These are phyloP conservation scores for Byssothecium circinans DNA, from an alignment of 2,329 filamentous ascomycete genomes.

Conservation along the genomic window DNA sequence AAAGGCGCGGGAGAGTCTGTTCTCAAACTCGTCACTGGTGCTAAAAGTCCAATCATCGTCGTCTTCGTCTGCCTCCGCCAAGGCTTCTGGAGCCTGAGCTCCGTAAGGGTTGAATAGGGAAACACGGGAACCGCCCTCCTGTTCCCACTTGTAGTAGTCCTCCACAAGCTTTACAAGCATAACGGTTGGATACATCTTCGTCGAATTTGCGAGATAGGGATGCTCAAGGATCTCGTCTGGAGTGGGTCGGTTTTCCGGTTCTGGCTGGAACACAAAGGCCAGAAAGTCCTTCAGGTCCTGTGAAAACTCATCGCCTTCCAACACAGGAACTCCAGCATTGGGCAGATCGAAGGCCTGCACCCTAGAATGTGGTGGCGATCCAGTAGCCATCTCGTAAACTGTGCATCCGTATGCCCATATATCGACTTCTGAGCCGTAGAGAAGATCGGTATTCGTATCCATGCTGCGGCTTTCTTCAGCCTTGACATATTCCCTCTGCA, in stretches of 20 bases:
- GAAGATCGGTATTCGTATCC: constrained; percentile 53
- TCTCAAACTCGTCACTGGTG: constrained; percentile 63
- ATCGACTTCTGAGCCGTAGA: constrained; percentile 60
- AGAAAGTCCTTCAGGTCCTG: constrained; percentile 69
- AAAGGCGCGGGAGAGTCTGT: constrained; percentile 42
- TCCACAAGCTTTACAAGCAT: constrained; percentile 67
- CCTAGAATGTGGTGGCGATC: constrained; percentile 68
- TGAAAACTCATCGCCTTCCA: constrained; percentile 73
- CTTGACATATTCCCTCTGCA: constrained; percentile 55
- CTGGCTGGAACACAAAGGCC: constrained; percentile 70
- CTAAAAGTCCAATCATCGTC: constrained; percentile 67
- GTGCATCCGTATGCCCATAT: constrained; percentile 87
- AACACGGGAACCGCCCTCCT: constrained; percentile 69
- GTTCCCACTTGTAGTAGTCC: constrained; percentile 75
- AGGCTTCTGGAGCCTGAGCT: constrained; percentile 58
- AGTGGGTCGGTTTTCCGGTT: constrained; percentile 68
- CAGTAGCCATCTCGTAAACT: constrained; percentile 78
- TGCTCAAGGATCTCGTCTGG: constrained; percentile 72
- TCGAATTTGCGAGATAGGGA: constrained; percentile 66
- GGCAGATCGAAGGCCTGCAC: constrained; percentile 39
- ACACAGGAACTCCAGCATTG: constrained; percentile 60
- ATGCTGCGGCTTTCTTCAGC: constrained; percentile 60
- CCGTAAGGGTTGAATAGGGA: constrained; percentile 64
- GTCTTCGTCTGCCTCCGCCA: constrained; percentile 46
- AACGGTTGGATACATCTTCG: constrained; percentile 63